Base-by-base conservation (phyloP, 495 filamentous ascomycete genomes). In the Penicillium daleae region DNA sequence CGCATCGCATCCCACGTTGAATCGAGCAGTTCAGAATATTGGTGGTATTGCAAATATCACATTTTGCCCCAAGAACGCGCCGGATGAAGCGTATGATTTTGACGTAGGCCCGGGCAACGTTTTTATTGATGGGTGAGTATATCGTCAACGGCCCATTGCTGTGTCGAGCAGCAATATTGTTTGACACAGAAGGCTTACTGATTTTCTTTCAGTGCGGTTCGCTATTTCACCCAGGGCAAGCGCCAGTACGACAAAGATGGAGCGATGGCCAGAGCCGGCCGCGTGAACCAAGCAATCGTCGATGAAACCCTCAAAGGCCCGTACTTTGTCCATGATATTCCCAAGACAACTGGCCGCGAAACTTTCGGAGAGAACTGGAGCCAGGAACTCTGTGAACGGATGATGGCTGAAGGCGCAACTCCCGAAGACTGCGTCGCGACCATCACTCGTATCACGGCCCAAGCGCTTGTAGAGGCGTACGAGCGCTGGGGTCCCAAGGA, bases 311-410 rank as follows among this genome's bases (percentile, higher is more conserved):
- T 82, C 57, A 56, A 63, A 27, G 56, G 53, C 24, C 63, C 72
- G 26, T 83, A 82, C 72, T 80, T 63, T 49, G 80, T 64, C 62
- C 66, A 42, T 22, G 70, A 77, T 40, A 77, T 76, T 37, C 80
- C 81, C 37, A 83, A 83, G 70, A 83, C 81, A 6, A 83, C 81
- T 10, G 79, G 81, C n/a, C 74, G 81, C 19, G 81, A 83, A 64
- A 76, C 80, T n/a, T 83, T 83, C 67, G 70, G 80, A n/a, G 81
- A 83, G 53, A 40, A 40, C 37, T 40, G 37, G 37, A 40, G 37
- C 37, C 37, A 40, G 37, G 37, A 40, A 40, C 37, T 40, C 37
- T 40, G 37, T 40, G 37, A 40, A 40, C 76, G 74, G 13, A 62
- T 78, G 24, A 48, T 46, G 26, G 39, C 56, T 44, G 56, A 37